Conservation (phyloP, 2,329 filamentous ascomycete species). For the Colletotrichum sp. region DNA sequence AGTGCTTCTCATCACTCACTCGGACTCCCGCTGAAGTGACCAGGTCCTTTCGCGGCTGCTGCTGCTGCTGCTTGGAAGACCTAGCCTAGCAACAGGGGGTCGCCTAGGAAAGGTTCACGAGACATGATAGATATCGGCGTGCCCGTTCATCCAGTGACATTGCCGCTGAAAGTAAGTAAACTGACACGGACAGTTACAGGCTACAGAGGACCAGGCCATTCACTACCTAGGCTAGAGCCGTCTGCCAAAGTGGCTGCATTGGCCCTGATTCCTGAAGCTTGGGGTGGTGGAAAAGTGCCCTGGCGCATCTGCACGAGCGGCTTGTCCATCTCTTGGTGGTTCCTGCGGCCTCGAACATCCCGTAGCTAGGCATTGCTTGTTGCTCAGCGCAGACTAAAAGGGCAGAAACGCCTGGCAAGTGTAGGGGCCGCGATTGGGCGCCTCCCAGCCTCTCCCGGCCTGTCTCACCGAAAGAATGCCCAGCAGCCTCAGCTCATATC, state of each 20-base stretch:
- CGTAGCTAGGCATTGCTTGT: not conserved
- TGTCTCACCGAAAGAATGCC: conserved; percentile 16
- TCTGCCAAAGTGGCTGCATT: not conserved
- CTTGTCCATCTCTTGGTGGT: conserved; percentile 8
- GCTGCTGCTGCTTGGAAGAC: not conserved
- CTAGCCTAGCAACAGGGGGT: not conserved
- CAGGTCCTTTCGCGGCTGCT: not conserved
- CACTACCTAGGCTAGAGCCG: not conserved
- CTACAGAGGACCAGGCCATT: not conserved
- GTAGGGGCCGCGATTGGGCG: not conserved
- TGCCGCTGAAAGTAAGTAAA: not conserved
- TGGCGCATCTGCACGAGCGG: not conserved
- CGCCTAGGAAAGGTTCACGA: not conserved
- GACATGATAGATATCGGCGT: not conserved
- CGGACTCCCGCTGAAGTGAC: not conserved
- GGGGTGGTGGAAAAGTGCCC: not conserved
- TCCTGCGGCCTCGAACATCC: conserved; percentile 1
- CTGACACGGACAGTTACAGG: not conserved
- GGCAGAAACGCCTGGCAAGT: not conserved
- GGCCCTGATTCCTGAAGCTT: not conserved
- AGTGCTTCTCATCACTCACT: not conserved
- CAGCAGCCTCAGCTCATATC: not conserved
- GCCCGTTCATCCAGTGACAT: not conserved
- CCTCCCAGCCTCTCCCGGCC: not conserved
- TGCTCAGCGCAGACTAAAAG: not conserved